These are phyloP conservation scores for Leccinum longicurvipes DNA, from an alignment of 768 basidiomycete species.

Conservation along the genomic window DNA sequence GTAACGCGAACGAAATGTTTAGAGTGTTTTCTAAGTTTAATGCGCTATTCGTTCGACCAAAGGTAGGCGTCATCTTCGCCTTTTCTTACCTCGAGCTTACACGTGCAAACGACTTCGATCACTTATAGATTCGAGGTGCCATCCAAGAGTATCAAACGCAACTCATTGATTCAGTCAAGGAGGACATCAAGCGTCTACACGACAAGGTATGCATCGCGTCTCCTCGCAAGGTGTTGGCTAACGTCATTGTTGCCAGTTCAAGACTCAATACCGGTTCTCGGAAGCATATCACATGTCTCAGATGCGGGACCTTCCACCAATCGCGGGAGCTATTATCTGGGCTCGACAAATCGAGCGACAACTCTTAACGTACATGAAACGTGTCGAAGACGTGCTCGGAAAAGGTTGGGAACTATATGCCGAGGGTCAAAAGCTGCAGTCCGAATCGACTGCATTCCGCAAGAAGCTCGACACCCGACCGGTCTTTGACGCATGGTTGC, in stretches of 20 bases:
- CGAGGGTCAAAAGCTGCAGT: constrained; percentile 97
- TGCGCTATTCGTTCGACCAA: constrained; percentile 91
- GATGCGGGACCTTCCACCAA: constrained; percentile 97
- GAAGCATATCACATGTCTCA: constrained; percentile 98
- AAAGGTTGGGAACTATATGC: constrained; percentile 99
- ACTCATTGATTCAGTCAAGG: constrained; percentile 97
- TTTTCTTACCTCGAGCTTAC: background rate
- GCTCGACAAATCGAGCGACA: constrained; percentile 98
- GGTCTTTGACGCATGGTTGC: constrained; percentile 94
- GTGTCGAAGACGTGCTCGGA: constrained; percentile 96
- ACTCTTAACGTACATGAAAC: constrained; percentile 95
- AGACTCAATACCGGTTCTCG: constrained; percentile 92
- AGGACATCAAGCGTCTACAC: constrained; percentile 93
- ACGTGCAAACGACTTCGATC: background rate
- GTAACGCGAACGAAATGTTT: constrained; percentile 99
- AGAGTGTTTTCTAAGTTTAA: constrained; percentile 99
- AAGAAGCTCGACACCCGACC: constrained; percentile 94
- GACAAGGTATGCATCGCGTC: constrained; percentile 60
- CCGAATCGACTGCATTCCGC: constrained; percentile 86
- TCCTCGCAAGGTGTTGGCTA: background rate
- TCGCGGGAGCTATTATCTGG: constrained; percentile 98
- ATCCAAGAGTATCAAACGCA: constrained; percentile 99
- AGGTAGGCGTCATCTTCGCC: constrained; percentile 50
- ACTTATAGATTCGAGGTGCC: constrained; percentile 82
- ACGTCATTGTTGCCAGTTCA: constrained; percentile 56